A percentile compares a stretch with the other conserved stretches of the same genome.
These are phyloP conservation scores for Grosmannia huntii DNA, from an alignment of 2,329 filamentous ascomycete genomes.

Conservation along the genomic window DNA sequence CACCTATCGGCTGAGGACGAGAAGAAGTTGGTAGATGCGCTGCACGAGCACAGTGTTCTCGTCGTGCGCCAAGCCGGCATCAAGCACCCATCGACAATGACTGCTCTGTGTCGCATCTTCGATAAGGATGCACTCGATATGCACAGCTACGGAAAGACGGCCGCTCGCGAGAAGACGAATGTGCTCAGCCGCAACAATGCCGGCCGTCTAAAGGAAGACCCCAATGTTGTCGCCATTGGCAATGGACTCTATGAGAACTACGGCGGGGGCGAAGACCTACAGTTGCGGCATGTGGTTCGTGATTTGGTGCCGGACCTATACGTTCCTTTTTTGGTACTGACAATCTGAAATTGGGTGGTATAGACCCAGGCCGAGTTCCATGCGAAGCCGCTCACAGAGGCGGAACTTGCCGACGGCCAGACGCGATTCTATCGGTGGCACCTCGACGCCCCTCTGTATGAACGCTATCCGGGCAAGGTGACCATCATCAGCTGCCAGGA, in stretches of 20 bases:
- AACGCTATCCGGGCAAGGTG: conserved; percentile 1
- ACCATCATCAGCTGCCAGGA: conserved; percentile 2
- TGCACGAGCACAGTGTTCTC: conserved; percentile 4
- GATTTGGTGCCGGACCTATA: too few relatives aligned
- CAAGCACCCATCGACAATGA: neutral
- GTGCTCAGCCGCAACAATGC: conserved; percentile 1
- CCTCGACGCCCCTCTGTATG: conserved; percentile 3
- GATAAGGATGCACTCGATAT: neutral
- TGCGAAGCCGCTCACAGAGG: neutral
- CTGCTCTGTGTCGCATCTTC: conserved; percentile 1
- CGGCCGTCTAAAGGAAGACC: neutral
- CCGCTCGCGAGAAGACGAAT: neutral
- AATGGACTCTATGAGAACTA: neutral
- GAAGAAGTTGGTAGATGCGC: neutral
- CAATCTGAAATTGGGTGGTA: too few relatives aligned
- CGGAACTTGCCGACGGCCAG: neutral
- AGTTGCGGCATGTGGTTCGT: neutral
- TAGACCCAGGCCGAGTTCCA: conserved; percentile 4
- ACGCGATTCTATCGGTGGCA: conserved; percentile 5
- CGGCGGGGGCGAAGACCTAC: conserved; percentile 1
- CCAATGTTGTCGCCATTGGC: conserved; percentile 1
- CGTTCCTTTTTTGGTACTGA: too few relatives aligned
- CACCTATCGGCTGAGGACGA: neutral
- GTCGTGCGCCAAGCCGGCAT: neutral
- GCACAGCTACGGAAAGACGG: conserved; percentile 1